Conservation (phyloP, 176 grass and related monocot genomes). For the Thalia dealbata region DNA sequence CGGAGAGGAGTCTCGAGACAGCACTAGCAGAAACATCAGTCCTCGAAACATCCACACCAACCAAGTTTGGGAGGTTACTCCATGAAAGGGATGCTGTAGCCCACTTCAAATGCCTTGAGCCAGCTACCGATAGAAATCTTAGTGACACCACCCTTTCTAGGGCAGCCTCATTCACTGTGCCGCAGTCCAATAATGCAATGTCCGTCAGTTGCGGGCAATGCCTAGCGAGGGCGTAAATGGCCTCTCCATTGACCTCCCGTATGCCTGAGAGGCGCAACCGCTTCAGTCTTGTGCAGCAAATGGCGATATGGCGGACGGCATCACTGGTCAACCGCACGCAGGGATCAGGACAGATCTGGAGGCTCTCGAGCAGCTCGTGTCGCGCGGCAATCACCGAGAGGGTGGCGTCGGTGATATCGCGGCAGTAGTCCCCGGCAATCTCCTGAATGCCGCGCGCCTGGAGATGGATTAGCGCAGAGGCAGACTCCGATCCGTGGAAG, state of each 20-base stretch:
- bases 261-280: slow-evolving; percentile 67
- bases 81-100: slow-evolving; percentile 63
- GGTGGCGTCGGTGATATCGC: slow-evolving; percentile 61
- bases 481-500: slow-evolving; percentile 53
- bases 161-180: slow-evolving; percentile 50
- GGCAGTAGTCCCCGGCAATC: slow-evolving; percentile 66
- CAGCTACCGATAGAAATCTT: slow-evolving; percentile 67
- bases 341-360: slow-evolving; percentile 70
- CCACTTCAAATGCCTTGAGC: slow-evolving; percentile 78
- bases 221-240: slow-evolving; percentile 55
- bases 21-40: slow-evolving; percentile 59
- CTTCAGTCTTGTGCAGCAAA: slow-evolving; percentile 61
- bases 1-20: slow-evolving; percentile 50
- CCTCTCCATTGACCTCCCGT: slow-evolving; percentile 51
- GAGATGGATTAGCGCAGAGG: slow-evolving; percentile 36
- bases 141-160: slow-evolving; percentile 51
- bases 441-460: slow-evolving; percentile 49
- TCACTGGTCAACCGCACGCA: slow-evolving; percentile 67
- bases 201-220: slow-evolving; percentile 64
- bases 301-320: slow-evolving; percentile 63
- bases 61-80: slow-evolving; percentile 63
- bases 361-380: slow-evolving; percentile 72
- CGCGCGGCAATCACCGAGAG: slow-evolving; percentile 70
- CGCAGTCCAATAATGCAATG: slow-evolving; percentile 80
- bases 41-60: slow-evolving; percentile 63